Conservation (phyloP, 2,329 filamentous ascomycete species). For the Atkinsonella hypoxylon region DNA sequence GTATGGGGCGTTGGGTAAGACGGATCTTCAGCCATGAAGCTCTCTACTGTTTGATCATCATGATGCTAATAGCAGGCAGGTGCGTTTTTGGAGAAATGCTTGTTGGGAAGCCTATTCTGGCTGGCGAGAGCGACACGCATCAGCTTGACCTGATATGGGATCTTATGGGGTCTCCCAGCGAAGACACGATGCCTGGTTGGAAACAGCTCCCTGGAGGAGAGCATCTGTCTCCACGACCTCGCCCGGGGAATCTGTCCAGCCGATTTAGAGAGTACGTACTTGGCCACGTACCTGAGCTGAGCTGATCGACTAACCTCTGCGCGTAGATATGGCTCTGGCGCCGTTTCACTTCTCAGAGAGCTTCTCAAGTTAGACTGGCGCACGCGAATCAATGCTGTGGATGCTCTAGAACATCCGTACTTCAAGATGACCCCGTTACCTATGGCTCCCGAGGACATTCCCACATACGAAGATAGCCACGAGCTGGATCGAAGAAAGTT, state of each 20-base stretch:
- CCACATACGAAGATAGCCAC: conserved; percentile 85
- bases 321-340: conserved; percentile 50
- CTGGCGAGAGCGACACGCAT: conserved; percentile 77
- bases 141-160: conserved; percentile 93
- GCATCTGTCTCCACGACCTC: conserved; percentile 49
- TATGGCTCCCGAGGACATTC: conserved; percentile 74
- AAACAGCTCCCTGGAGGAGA: conserved; percentile 71
- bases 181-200: conserved; percentile 91
- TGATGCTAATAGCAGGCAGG: conserved; percentile 32
- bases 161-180: conserved; percentile 77
- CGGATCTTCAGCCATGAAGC: background rate
- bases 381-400: conserved; percentile 80
- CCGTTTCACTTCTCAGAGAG: conserved; percentile 69
- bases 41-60: background rate
- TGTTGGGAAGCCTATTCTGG: conserved; percentile 79
- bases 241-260: conserved; percentile 54
- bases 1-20: conserved; percentile 92
- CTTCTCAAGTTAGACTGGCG: conserved; percentile 83
- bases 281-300: background rate
- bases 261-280: conserved; percentile 58
- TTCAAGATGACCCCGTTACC: conserved; percentile 72
- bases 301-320: background rate
- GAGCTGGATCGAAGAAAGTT: conserved; percentile 91
- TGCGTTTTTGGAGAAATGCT: conserved; percentile 99
- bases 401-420: conserved; percentile 85